Evolutionary conservation across 1,284 basidiomycete genomes (phyloP).

Genomic region (Leccinum griseonigrum): DNA sequence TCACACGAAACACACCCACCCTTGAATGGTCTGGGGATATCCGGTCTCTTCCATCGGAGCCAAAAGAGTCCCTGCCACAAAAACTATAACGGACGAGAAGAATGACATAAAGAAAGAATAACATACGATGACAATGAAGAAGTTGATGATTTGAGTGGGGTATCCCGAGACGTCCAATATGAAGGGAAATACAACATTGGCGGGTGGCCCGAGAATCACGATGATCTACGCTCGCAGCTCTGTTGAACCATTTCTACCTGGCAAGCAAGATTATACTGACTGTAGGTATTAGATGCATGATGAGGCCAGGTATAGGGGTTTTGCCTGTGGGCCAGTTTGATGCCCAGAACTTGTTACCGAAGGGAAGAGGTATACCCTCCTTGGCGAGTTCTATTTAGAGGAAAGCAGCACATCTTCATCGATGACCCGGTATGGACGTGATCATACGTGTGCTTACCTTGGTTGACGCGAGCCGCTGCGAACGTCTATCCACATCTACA

Average conservation of each 20-base stretch:
- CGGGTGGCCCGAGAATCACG: conserved; percentile 48
- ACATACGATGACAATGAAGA: conserved; percentile 51
- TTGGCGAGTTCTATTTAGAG: conserved; percentile 37
- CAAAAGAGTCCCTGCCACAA: conserved; percentile 51
- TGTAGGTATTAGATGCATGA: conserved; percentile 34
- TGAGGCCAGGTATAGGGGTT: conserved; percentile 38
- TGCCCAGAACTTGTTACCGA: conserved; percentile 38
- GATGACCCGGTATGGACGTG: background rate
- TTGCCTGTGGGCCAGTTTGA: conserved; percentile 38
- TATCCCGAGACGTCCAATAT: conserved; percentile 60
- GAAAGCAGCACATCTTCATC: background rate
- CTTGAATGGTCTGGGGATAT: conserved; percentile 53
- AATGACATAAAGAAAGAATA: too few species aligned
- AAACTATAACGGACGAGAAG: background rate
- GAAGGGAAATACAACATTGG: conserved; percentile 46
- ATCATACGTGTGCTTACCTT: conserved; percentile 29
- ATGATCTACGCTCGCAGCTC: conserved; percentile 36
- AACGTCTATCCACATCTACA: conserved; percentile 37
- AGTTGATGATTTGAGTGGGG: conserved; percentile 53
- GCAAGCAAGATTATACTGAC: conserved; percentile 7
- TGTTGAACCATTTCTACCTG: background rate
- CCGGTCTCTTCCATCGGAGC: conserved; percentile 50
- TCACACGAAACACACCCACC: conserved; percentile 28
- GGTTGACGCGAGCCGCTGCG: conserved; percentile 44
- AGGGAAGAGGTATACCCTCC: conserved; percentile 39